Conservation (phyloP, 164 flowering plant genomes). For the Piper longum region DNA sequence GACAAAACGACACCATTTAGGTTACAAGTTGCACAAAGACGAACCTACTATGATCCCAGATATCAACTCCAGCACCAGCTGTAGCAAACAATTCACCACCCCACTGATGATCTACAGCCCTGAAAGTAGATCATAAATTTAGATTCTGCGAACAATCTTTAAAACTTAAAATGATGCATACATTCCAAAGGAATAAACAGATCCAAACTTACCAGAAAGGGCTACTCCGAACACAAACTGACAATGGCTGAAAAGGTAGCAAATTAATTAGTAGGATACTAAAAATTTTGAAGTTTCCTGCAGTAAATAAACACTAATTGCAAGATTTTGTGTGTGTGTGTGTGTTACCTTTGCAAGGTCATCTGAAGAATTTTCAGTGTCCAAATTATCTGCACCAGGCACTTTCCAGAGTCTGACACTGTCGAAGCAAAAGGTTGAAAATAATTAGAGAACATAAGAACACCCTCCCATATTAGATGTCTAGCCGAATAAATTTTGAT, state of each 20-base stretch:
- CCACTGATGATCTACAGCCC: constrained; percentile 93
- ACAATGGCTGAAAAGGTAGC: constrained; percentile 46
- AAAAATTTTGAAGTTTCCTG: not conserved
- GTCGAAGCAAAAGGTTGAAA: constrained; percentile 7
- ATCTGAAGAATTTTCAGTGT: constrained; percentile 24
- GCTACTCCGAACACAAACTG: constrained; percentile 59
- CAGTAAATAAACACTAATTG: not conserved
- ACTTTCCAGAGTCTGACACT: constrained; percentile 92
- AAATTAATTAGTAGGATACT: not conserved
- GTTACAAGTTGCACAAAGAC: not conserved
- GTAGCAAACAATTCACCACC: constrained; percentile 80
- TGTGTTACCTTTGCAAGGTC: constrained; percentile 32
- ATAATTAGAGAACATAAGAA: too few species aligned
- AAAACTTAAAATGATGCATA: not conserved
- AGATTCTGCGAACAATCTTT: not conserved
- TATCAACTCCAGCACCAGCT: constrained; percentile 87
- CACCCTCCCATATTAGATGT: too few species aligned
- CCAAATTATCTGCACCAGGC: constrained; percentile 36
- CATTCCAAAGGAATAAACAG: too few species aligned
- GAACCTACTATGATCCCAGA: constrained; percentile 95
- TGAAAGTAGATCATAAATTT: constrained; percentile 9
- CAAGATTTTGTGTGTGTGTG: not conserved
- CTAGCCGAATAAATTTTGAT: too few species aligned
- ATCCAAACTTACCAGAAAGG: constrained; percentile 56
- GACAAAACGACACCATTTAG: not conserved